Evolutionary conservation across 1,139 yeast genomes (phyloP).

Genomic region (Pichia sp.): DNA sequence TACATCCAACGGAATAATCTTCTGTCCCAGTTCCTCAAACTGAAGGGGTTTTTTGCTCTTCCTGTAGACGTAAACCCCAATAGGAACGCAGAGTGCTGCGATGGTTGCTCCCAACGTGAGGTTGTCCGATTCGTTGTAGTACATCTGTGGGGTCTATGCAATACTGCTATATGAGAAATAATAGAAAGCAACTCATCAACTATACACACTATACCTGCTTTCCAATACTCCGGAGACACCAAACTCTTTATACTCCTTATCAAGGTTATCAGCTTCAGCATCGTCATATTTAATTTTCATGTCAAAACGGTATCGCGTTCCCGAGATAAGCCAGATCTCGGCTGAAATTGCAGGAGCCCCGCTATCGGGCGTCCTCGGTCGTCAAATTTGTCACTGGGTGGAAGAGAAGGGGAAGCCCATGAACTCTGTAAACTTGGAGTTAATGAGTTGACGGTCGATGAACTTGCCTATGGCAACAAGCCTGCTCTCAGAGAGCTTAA

Average conservation of each 20-base stretch:
- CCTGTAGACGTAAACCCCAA: constrained; percentile 3
- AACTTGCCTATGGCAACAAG: constrained; percentile 82
- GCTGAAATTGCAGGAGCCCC: neutral
- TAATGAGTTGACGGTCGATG: constrained; percentile 30
- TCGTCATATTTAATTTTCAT: too few relatives aligned
- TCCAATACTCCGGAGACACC: too few relatives aligned
- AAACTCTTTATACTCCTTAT: too few relatives aligned
- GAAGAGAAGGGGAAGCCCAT: constrained; percentile 12
- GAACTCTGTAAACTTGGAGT: constrained; percentile 7
- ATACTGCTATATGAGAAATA: too few relatives aligned
- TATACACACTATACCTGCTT: too few relatives aligned
- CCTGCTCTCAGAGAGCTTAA: constrained; percentile 42
- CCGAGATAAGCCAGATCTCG: neutral
- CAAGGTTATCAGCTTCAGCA: too few relatives aligned
- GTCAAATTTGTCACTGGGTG: neutral
- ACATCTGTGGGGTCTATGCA: neutral
- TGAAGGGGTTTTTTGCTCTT: neutral
- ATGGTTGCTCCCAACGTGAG: constrained; percentile 4
- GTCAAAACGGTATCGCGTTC: neutral
- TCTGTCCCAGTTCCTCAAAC: constrained; percentile 30
- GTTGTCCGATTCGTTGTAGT: neutral
- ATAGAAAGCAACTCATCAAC: too few relatives aligned
- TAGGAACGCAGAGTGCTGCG: constrained; percentile 12
- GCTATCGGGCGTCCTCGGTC: neutral
- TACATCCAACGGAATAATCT: constrained; percentile 44